A percentile compares a stretch with the other conserved stretches of the same genome.
Conservation (phyloP, 202 grass and related monocot species). For the Bolboschoenoplectus hybrid region DNA sequence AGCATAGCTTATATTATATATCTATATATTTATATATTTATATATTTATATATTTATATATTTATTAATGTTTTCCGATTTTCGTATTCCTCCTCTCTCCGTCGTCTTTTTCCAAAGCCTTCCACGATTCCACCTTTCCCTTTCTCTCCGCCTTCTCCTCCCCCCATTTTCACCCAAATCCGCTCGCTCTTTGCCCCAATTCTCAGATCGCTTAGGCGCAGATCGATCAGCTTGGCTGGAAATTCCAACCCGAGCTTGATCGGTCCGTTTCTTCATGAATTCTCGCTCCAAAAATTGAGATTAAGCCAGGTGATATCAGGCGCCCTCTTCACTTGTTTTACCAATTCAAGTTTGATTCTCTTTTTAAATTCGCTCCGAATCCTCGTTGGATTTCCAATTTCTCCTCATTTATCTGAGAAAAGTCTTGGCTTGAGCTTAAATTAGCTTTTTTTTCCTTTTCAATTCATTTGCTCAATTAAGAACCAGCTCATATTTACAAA, state of each 20-base stretch:
- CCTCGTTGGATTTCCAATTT: constrained; percentile 39
- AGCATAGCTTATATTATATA: neutral
- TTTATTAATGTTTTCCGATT: constrained; percentile 18
- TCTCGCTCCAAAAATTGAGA: constrained; percentile 21
- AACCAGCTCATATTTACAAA: constrained; percentile 34
- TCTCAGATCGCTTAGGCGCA: constrained; percentile 35
- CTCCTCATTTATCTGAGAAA: constrained; percentile 30
- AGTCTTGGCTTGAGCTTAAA: constrained; percentile 28
- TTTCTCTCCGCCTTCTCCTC: constrained; percentile 9
- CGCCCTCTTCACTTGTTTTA: constrained; percentile 23
- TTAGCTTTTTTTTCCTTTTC: constrained; percentile 26
- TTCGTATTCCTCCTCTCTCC: constrained; percentile 36
- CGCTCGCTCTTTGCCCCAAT: neutral
- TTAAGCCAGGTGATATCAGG: constrained; percentile 34
- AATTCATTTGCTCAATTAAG: constrained; percentile 26
- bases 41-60: neutral
- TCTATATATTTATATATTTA: neutral
- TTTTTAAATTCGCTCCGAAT: constrained; percentile 17
- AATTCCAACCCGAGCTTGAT: neutral
- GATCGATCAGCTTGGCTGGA: constrained; percentile 13
- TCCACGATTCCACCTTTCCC: constrained; percentile 44
- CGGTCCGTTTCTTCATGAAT: constrained; percentile 12
- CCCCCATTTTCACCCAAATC: constrained; percentile 13
- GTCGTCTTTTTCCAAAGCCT: constrained; percentile 34
- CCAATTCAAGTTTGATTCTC: constrained; percentile 24